Evolutionary conservation across 768 basidiomycete genomes (phyloP).

Genomic region (Mycena chlorophos): DNA sequence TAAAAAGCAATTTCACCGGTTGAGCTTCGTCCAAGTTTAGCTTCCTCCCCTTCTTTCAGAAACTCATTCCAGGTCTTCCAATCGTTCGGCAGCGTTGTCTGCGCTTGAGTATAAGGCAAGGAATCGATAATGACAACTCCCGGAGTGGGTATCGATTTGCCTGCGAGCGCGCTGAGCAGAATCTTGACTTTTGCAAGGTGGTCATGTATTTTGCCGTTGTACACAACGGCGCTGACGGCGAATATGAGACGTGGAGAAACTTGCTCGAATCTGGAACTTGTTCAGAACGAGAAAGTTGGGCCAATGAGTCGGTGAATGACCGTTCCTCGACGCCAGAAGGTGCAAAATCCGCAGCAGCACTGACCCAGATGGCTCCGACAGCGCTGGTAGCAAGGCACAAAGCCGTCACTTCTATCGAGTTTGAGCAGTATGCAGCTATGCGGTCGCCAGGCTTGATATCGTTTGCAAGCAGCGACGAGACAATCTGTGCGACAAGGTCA

Average conservation of each 20-base stretch:
- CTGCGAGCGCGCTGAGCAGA: constrained; percentile 53
- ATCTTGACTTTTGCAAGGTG: constrained; percentile 62
- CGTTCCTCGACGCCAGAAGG: constrained; percentile 75
- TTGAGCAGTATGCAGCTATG: constrained; percentile 76
- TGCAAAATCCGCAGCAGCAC: constrained; percentile 83
- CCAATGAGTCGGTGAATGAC: constrained; percentile 33
- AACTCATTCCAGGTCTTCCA: constrained; percentile 62
- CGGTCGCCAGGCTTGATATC: constrained; percentile 67
- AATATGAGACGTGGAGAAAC: constrained; percentile 74
- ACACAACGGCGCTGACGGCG: constrained; percentile 72
- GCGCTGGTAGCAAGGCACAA: constrained; percentile 69
- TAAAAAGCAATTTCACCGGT: constrained; percentile 66
- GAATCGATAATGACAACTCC: constrained; percentile 61
- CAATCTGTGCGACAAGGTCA: constrained; percentile 52
- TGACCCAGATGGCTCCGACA: constrained; percentile 80
- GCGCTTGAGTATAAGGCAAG: constrained; percentile 35
- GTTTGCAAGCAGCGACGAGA: constrained; percentile 53
- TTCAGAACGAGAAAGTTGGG: not conserved
- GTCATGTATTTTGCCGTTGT: constrained; percentile 69
- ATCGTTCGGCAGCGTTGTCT: constrained; percentile 41
- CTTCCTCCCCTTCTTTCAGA: constrained; percentile 44
- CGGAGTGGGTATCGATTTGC: constrained; percentile 37
- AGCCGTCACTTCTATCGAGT: constrained; percentile 72
- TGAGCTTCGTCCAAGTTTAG: constrained; percentile 47
- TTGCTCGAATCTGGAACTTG: constrained; percentile 64